Evolutionary conservation across 768 basidiomycete genomes (phyloP).

Genomic region (Nidularia sp.): DNA sequence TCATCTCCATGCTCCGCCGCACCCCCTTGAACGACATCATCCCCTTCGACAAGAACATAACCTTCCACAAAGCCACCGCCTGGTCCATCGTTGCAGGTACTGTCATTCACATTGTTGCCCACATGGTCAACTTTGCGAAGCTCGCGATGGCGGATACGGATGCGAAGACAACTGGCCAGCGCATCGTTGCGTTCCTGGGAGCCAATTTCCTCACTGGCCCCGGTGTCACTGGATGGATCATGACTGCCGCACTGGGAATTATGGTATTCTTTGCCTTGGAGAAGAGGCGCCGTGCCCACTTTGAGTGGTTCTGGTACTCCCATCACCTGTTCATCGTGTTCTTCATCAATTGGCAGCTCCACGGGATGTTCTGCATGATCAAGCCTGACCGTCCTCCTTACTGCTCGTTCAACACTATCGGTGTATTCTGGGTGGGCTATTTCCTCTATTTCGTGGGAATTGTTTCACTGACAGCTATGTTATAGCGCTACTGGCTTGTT

Average conservation of each 20-base stretch:
- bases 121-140: conserved; percentile 81
- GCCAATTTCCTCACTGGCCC: conserved; percentile 85
- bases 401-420: conserved; percentile 81
- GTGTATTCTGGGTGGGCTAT: conserved; percentile 94
- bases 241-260: conserved; percentile 65
- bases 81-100: conserved; percentile 86
- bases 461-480: conserved; percentile 1
- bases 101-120: conserved; percentile 73
- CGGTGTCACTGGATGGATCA: conserved; percentile 83
- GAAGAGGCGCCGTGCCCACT: conserved; percentile 71
- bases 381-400: conserved; percentile 84
- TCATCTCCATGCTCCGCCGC: conserved; percentile 83
- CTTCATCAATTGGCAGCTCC: conserved; percentile 93
- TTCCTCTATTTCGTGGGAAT: conserved; percentile 2
- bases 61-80: conserved; percentile 85
- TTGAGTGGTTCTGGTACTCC: conserved; percentile 88
- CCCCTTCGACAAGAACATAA: conserved; percentile 91
- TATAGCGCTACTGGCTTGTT: conserved; percentile 83
- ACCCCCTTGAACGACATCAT: conserved; percentile 84
- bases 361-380: conserved; percentile 98
- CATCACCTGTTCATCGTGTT: conserved; percentile 89
- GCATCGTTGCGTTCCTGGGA: conserved; percentile 64
- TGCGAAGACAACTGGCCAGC: conserved; percentile 49
- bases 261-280: conserved; percentile 89
- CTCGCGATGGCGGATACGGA: conserved; percentile 54